Conservation (phyloP, 2,329 filamentous ascomycete species). For the Aspergillus ruber region DNA sequence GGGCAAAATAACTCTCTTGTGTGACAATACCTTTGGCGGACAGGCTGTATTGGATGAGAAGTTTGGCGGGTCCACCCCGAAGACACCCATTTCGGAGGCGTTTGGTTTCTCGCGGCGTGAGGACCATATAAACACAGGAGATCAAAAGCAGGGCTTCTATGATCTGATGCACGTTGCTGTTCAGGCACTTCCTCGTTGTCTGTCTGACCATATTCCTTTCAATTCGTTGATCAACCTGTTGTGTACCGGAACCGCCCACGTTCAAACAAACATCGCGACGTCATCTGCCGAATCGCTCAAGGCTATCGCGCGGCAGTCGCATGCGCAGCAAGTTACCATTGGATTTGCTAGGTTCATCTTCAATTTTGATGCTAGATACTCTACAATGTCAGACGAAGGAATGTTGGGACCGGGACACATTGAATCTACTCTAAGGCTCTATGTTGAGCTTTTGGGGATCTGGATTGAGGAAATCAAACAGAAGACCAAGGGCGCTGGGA, state of each 20-base stretch:
- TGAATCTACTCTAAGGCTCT: conserved; percentile 84
- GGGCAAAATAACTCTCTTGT: conserved; percentile 91
- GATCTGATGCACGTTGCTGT: conserved; percentile 93
- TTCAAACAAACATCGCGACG: conserved; percentile 82
- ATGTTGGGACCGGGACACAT: conserved; percentile 93
- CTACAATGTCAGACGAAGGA: conserved; percentile 95
- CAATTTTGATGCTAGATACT: conserved; percentile 94
- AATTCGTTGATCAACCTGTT: conserved; percentile 89
- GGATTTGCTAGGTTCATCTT: conserved; percentile 97
- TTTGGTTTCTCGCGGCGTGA: conserved; percentile 86
- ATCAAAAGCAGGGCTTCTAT: conserved; percentile 91
- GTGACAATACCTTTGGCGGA: conserved; percentile 93
- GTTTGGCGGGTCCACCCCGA: conserved; percentile 77
- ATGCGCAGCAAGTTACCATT: conserved; percentile 92
- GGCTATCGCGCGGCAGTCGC: conserved; percentile 85
- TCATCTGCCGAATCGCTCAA: conserved; percentile 92
- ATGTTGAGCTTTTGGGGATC: conserved; percentile 87
- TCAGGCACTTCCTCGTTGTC: conserved; percentile 86
- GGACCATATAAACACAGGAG: conserved; percentile 63
- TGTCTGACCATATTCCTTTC: conserved; percentile 85
- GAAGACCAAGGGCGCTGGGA: conserved; percentile 67
- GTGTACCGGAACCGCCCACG: conserved; percentile 93
- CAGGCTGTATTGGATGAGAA: conserved; percentile 95
- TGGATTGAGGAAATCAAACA: conserved; percentile 96
- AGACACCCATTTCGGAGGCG: conserved; percentile 89